phyloP scores from a whole-genome alignment of 495 filamentous ascomycete genomes.

The Aspergillus ellipticus region DNA sequence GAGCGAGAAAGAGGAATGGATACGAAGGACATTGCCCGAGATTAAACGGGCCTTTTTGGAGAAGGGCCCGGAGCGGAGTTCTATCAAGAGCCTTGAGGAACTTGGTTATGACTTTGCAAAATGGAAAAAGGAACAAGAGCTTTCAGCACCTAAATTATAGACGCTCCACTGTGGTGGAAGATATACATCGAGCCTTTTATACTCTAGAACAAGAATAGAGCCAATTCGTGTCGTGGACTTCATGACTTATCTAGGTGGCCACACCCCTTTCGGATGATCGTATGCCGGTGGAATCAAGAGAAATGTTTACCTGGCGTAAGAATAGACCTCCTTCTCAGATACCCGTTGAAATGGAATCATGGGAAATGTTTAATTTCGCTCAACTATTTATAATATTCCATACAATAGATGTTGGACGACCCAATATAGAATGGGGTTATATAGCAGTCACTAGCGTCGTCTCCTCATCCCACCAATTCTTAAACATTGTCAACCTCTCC shows the following conservation, averaged over 20 bases:
- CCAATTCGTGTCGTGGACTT: no score
- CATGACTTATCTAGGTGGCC: no score
- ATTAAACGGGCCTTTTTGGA: constrained; percentile 55
- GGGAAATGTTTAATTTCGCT: neutral
- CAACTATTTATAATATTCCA: no score
- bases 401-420: no score
- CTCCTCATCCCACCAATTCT: constrained; percentile 73
- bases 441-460: constrained; percentile 15
- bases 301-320: neutral
- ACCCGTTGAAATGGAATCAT: no score
- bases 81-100: constrained; percentile 48
- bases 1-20: constrained; percentile 64
- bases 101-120: constrained; percentile 58
- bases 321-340: no score
- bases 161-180: neutral
- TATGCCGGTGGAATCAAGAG: neutral
- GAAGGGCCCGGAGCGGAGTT: constrained; percentile 39
- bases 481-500: constrained; percentile 59
- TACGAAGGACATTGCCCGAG: constrained; percentile 47
- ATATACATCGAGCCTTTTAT: neutral
- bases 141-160: constrained; percentile 8
- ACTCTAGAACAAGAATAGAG: no score
- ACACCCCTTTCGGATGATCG: no score
- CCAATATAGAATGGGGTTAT: no score
- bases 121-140: constrained; percentile 26